A percentile compares a stretch with the other conserved stretches of the same genome.
Evolutionary conservation across 2,329 filamentous ascomycete genomes (phyloP).

Genomic region (Verticillium zaregamsianum): DNA sequence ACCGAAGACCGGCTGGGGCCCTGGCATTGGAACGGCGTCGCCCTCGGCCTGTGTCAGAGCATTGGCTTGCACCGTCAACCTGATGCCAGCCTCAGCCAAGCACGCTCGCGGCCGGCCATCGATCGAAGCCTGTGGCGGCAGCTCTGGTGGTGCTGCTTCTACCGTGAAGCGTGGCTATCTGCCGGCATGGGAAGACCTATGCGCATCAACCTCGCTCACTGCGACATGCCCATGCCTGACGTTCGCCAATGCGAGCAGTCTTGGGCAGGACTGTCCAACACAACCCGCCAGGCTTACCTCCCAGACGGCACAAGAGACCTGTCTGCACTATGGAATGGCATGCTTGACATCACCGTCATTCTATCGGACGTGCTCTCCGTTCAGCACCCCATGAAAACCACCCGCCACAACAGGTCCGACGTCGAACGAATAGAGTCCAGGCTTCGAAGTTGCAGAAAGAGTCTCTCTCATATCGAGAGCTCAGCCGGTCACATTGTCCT

Average conservation of each 20-base stretch:
- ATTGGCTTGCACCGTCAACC: constrained; percentile 32
- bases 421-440: constrained; percentile 5
- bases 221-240: constrained; percentile 1
- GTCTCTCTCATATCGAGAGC: too few relatives aligned
- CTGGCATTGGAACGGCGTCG: constrained; percentile 42
- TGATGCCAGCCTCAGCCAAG: not conserved
- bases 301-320: too few relatives aligned
- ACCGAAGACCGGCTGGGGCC: constrained; percentile 34
- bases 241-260: not conserved
- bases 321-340: too few relatives aligned
- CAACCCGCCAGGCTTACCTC: too few relatives aligned
- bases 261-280: not conserved
- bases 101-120: not conserved
- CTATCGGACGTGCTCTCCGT: constrained; percentile 3
- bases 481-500: constrained; percentile 2
- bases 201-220: constrained; percentile 6
- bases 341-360: not conserved
- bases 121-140: constrained; percentile 3
- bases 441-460: not conserved
- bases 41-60: constrained; percentile 34
- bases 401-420: constrained; percentile 1
- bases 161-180: constrained; percentile 8
- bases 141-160: constrained; percentile 8
- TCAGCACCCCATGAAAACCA: constrained; percentile 1
- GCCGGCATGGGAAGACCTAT: constrained; percentile 8